These are phyloP conservation scores for Ampelomyces quisqualis DNA, from an alignment of 2,329 filamentous ascomycete species.

Conservation along the genomic window DNA sequence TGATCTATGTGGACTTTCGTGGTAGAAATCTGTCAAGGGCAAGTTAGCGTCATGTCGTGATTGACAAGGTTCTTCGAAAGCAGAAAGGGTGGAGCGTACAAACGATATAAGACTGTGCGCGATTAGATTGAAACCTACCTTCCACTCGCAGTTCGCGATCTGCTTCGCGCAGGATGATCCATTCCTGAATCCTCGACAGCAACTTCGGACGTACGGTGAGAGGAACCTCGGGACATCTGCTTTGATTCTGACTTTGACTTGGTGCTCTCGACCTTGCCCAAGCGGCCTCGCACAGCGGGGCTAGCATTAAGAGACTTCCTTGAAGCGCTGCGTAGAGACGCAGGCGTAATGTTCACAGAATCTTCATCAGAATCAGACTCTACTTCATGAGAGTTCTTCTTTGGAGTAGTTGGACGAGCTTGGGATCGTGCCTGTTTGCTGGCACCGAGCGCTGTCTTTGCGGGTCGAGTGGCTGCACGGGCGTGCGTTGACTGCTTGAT, in stretches of 20 bases:
- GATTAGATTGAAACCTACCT: not conserved
- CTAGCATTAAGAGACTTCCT: slow-evolving; percentile 18
- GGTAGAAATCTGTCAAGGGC: too few species aligned
- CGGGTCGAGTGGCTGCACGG: slow-evolving; percentile 9
- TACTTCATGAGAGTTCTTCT: slow-evolving; percentile 6
- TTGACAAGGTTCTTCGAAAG: too few species aligned
- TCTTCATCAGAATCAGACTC: slow-evolving; percentile 19
- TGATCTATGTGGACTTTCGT: too few species aligned
- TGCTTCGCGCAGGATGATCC: not conserved
- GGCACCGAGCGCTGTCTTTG: slow-evolving; percentile 4
- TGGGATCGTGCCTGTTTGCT: slow-evolving; percentile 15
- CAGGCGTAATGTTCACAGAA: slow-evolving; percentile 41
- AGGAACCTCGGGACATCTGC: too few species aligned
- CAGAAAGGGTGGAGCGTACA: too few species aligned
- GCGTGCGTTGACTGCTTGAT: slow-evolving; percentile 20
- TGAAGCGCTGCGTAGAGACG: slow-evolving; percentile 37
- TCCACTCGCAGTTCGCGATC: not conserved
- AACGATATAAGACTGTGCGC: not conserved
- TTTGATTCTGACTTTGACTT: not conserved
- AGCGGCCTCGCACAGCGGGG: slow-evolving; percentile 5
- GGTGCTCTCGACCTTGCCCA: not conserved
- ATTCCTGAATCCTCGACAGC: not conserved
- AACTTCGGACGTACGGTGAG: not conserved
- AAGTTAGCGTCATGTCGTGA: not conserved
- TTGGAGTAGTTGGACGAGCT: slow-evolving; percentile 22